A percentile compares a stretch with the other conserved stretches of the same genome.
These are phyloP conservation scores for Silene noctiflora DNA, from an alignment of 179 eudicot genomes.

Conservation along the genomic window DNA sequence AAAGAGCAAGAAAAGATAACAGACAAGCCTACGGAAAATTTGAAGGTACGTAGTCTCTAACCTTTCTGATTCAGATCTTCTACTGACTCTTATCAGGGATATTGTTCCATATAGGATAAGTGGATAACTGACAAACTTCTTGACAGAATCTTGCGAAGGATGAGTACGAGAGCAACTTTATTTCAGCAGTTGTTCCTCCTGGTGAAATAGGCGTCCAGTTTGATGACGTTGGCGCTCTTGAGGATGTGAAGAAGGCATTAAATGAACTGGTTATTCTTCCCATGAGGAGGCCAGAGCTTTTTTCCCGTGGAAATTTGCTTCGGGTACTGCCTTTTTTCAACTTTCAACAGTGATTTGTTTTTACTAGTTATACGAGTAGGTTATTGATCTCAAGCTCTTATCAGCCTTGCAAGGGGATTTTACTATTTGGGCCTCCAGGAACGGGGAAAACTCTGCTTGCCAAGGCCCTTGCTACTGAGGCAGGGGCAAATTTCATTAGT, in stretches of 20 bases:
- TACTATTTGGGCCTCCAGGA: conserved; percentile 99
- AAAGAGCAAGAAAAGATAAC: conserved; percentile 74
- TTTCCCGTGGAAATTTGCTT: conserved; percentile 83
- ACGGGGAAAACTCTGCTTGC: conserved; percentile 99
- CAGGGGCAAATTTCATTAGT: conserved; percentile 95
- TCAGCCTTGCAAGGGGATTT: conserved; percentile 99
- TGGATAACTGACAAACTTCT: neutral
- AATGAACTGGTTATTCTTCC: conserved; percentile 98
- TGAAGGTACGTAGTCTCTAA: conserved; percentile 52
- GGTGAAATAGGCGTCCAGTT: conserved; percentile 92
- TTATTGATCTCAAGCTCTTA: conserved; percentile 23
- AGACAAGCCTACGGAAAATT: conserved; percentile 72
- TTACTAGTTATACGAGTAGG: neutral
- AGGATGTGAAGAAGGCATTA: conserved; percentile 89
- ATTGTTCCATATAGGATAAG: conserved; percentile 10
- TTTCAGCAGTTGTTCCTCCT: conserved; percentile 92
- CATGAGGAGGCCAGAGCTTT: conserved; percentile 97
- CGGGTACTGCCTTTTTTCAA: conserved; percentile 52
- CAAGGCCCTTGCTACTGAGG: conserved; percentile 98
- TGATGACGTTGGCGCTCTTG: conserved; percentile 98
- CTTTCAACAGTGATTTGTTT: neutral
- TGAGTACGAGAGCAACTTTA: conserved; percentile 93
- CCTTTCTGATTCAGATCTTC: conserved; percentile 2
- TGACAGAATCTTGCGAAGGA: conserved; percentile 95
- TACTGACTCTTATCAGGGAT: neutral